A percentile compares a stretch with the other conserved stretches of the same genome.
Evolutionary conservation across 169 alveolate genomes (phyloP).

Genomic region (Plasmodium gallinaceum): DNA sequence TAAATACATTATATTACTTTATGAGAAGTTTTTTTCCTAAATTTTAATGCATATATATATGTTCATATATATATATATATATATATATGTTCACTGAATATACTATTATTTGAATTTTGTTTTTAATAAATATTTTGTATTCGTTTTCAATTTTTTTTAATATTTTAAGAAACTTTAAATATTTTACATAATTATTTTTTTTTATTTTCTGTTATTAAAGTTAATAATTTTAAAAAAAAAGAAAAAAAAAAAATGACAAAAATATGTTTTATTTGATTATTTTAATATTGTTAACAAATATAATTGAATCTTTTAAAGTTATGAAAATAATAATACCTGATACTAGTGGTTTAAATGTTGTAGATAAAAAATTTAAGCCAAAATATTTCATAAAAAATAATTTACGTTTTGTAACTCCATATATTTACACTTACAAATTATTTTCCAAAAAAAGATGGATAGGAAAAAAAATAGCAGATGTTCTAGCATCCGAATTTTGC

Average conservation of each 20-base stretch:
- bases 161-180: too few relatives aligned
- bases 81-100: too few relatives aligned
- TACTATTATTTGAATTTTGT: too few relatives aligned
- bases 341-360: slow-evolving; percentile 67
- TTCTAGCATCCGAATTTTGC: slow-evolving; percentile 81
- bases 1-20: too few relatives aligned
- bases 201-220: too few relatives aligned
- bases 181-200: too few relatives aligned
- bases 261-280: background rate
- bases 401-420: slow-evolving; percentile 83
- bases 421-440: slow-evolving; percentile 80
- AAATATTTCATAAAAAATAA: slow-evolving; percentile 79
- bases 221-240: too few relatives aligned
- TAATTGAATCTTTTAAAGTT: slow-evolving; percentile 21
- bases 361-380: slow-evolving; percentile 49
- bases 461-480: slow-evolving; percentile 79
- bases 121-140: too few relatives aligned
- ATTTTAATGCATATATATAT: too few relatives aligned
- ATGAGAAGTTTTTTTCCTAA: too few relatives aligned
- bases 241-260: background rate
- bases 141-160: too few relatives aligned
- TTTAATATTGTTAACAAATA: slow-evolving; percentile 23
- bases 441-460: slow-evolving; percentile 84
- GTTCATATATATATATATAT: too few relatives aligned
- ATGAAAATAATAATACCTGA: slow-evolving; percentile 48